Evolutionary conservation across 2,329 filamentous ascomycete genomes (phyloP), one percentile per base, ranked within the genome.

Genomic region (Basipetospora chlamydospora): DNA sequence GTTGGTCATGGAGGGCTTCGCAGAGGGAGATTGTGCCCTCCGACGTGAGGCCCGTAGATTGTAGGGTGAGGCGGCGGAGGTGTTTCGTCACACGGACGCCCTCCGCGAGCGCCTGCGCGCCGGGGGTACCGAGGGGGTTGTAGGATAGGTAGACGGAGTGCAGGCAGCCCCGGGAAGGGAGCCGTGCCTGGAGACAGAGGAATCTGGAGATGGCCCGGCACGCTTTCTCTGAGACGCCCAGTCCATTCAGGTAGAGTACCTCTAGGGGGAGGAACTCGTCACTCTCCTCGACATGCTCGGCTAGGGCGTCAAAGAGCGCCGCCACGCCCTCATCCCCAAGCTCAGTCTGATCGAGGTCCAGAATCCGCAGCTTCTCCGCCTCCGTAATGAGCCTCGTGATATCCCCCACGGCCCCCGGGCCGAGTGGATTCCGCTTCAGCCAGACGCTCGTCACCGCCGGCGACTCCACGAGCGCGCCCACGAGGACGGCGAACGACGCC

Each of bases 271-370:
- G 44, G 33, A 44, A 46, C 22, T 23, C 49, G 22, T 55, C 47
- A 2, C 46, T 42, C 6, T 4, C 5, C 30, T 45, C 44, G 16
- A 54, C 34, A 33, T 55, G 48, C 10, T 40, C 42, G 4, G 53
- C 52, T 31, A 66, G 47, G 9, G 49, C 48, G 5, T 42, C 44
- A 48, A 69, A 69, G 2, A 69, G 48, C 22, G 53, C 47, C 2
- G 57, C 54, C 11, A 64, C 55, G 38, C 66, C 67, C 6, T 45
- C 53, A 39, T 69, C 59, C 3, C 65, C 60, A 3, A 70, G 52
- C 46, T 67, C 58, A 3, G 64, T 68, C 45, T 69, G 64, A 42
- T 70, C 66, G n/a, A 70, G 51, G 45, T 70, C 65, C 22, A 71
- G 49, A 22, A 66, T 68, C 17, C 61, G 56, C 26, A 70, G 49